Conservation (phyloP, 257 asterid genomes). For the Rhazya stricta region DNA sequence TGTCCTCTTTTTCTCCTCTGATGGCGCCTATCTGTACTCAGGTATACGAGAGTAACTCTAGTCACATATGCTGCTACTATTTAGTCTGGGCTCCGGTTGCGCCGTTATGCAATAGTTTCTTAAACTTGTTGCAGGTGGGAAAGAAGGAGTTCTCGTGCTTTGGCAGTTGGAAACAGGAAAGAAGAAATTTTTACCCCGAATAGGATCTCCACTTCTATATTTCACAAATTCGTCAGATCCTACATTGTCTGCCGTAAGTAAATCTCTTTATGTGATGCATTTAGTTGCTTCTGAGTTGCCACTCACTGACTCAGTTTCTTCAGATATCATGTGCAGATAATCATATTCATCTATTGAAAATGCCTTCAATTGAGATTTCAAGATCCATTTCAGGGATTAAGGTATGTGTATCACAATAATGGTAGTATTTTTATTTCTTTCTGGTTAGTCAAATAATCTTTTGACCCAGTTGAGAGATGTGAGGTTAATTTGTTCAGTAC, state of each 20-base stretch:
- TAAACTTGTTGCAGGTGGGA: constrained; percentile 59
- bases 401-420: constrained; percentile 36
- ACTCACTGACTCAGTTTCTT: constrained; percentile 33
- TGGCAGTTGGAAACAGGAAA: constrained; percentile 97
- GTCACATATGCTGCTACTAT: background rate
- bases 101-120: constrained; percentile 3
- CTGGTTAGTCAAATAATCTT: background rate
- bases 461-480: background rate
- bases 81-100: constrained; percentile 2
- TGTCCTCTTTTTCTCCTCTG: constrained; percentile 80
- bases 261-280: constrained; percentile 10
- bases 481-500: background rate
- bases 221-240: constrained; percentile 76
- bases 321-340: constrained; percentile 98
- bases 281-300: constrained; percentile 16
- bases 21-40: constrained; percentile 91
- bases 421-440: background rate
- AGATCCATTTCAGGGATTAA: constrained; percentile 85
- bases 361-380: constrained; percentile 80
- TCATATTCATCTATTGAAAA: constrained; percentile 60
- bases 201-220: constrained; percentile 76
- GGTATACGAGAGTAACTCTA: constrained; percentile 39
- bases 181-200: constrained; percentile 77
- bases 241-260: constrained; percentile 70
- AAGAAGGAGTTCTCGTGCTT: constrained; percentile 91